Evolutionary conservation across 495 filamentous ascomycete genomes (phyloP).

Genomic region (Podospora pseudocomata): DNA sequence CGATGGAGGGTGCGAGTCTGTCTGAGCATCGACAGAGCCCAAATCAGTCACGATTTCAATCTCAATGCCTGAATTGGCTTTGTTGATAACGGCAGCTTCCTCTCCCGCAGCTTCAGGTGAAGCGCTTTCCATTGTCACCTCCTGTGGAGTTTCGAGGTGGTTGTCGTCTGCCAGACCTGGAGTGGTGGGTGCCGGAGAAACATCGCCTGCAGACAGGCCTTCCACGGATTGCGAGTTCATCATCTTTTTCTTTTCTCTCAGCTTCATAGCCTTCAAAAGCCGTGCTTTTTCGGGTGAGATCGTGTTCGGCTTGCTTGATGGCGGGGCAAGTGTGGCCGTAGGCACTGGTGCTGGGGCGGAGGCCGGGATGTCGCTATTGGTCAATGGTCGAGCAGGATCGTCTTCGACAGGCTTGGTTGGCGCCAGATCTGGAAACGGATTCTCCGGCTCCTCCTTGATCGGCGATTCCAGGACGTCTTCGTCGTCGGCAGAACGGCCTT

Average conservation of each 20-base stretch:
- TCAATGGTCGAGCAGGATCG: conserved; percentile 35
- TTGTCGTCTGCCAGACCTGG: conserved; percentile 13
- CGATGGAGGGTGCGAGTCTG: conserved; percentile 51
- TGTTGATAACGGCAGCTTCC: conserved; percentile 10
- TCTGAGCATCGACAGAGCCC: conserved; percentile 32
- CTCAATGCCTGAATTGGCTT: conserved; percentile 40
- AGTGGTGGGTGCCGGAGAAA: conserved; percentile 18
- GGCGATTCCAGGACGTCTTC: conserved; percentile 27
- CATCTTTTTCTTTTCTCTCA: conserved; percentile 74
- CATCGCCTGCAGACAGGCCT: conserved; percentile 16
- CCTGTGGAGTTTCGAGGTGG: conserved; percentile 5
- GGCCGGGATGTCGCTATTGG: conserved; percentile 41
- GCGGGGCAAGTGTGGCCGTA: conserved; percentile 48
- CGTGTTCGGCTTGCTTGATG: conserved; percentile 49
- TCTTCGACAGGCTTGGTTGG: conserved; percentile 18
- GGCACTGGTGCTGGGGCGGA: conserved; percentile 15
- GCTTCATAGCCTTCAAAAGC: conserved; percentile 88
- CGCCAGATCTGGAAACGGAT: conserved; percentile 14
- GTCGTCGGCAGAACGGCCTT: conserved; percentile 35
- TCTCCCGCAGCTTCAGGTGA: conserved; percentile 1
- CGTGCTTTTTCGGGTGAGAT: conserved; percentile 87
- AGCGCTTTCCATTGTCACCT: neutral
- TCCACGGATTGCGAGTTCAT: conserved; percentile 28
- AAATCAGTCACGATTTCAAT: conserved; percentile 39
- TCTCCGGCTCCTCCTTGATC: conserved; percentile 30